Evolutionary conservation across 1,284 basidiomycete species (phyloP).

Genomic region (Ganoderma meredithae): DNA sequence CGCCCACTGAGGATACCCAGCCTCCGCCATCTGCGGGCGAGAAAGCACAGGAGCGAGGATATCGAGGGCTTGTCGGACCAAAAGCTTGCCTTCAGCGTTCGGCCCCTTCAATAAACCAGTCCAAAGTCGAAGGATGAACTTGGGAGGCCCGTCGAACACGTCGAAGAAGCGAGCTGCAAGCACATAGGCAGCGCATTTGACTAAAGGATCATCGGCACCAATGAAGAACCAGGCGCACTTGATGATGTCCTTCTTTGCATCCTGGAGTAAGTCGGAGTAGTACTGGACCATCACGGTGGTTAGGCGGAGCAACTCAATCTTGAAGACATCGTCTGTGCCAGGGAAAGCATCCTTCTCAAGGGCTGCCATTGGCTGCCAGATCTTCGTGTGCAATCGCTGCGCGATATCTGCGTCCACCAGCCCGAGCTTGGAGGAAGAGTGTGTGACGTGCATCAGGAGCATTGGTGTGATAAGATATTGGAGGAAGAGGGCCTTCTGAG

Average conservation of each 20-base stretch:
- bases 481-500: conserved; percentile 88
- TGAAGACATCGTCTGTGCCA: conserved; percentile 81
- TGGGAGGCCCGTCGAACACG: conserved; percentile 89
- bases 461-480: conserved; percentile 92
- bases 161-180: conserved; percentile 96
- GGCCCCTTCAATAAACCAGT: conserved; percentile 89
- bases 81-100: conserved; percentile 81
- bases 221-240: conserved; percentile 95
- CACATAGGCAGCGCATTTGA: conserved; percentile 95
- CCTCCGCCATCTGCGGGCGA: conserved; percentile 60
- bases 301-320: conserved; percentile 91
- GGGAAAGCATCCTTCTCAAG: conserved; percentile 70
- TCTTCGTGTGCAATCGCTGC: conserved; percentile 70
- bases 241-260: conserved; percentile 93
- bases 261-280: conserved; percentile 79
- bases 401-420: conserved; percentile 80
- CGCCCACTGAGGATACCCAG: conserved; percentile 87
- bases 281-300: conserved; percentile 91
- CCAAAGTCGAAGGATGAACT: conserved; percentile 96
- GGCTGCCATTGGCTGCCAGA: conserved; percentile 84
- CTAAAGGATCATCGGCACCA: conserved; percentile 85
- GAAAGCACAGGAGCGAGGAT: conserved; percentile 91
- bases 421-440: conserved; percentile 56
- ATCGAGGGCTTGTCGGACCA: conserved; percentile 90
- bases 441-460: conserved; percentile 79